Evolutionary conservation across 2,329 filamentous ascomycete genomes (phyloP).

Genomic region (Neurospora sp.): DNA sequence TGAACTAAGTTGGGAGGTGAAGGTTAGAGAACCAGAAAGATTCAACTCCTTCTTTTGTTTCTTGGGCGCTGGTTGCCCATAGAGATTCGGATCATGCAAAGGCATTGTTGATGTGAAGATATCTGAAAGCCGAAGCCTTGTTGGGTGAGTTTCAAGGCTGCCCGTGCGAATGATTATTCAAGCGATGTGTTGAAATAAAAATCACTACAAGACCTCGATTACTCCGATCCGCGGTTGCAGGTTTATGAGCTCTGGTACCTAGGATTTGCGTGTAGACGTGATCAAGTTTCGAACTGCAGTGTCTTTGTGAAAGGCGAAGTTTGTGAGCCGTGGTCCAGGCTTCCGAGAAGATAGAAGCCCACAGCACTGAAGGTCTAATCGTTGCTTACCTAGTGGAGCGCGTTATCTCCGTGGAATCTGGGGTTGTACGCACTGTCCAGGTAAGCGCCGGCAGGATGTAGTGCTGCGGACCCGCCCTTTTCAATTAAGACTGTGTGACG

Average conservation of each 20-base stretch:
- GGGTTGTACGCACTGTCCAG: background rate
- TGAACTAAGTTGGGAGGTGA: slow-evolving; percentile 77
- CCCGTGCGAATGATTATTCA: background rate
- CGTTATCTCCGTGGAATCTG: background rate
- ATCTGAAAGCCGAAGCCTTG: background rate
- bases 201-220: background rate
- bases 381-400: background rate
- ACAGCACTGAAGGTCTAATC: background rate
- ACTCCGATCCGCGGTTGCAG: background rate
- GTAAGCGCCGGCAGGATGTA: background rate
- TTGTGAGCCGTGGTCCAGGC: background rate
- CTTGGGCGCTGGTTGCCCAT: slow-evolving; percentile 64
- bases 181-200: background rate
- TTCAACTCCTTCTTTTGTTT: slow-evolving; percentile 59
- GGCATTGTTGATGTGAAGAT: slow-evolving; percentile 31
- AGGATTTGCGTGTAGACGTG: background rate
- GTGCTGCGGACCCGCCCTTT: background rate
- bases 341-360: background rate
- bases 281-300: background rate
- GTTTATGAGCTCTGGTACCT: background rate
- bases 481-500: background rate
- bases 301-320: background rate
- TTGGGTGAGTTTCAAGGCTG: background rate
- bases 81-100: slow-evolving; percentile 56
- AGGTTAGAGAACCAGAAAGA: slow-evolving; percentile 66